Conservation (phyloP, 129 eudicot genomes). For the Mikania micrantha region DNA sequence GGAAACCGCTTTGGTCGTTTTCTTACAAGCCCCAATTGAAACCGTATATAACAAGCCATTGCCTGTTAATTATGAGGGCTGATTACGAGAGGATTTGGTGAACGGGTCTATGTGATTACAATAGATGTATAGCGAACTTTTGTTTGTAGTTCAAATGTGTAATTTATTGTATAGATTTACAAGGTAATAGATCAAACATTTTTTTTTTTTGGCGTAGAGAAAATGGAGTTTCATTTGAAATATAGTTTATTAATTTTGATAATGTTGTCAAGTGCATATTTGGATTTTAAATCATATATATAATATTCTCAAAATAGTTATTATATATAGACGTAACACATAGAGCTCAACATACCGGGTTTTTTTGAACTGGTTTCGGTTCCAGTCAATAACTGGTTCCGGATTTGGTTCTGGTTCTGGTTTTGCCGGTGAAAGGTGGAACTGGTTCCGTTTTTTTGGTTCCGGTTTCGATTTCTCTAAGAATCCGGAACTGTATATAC, state of each 20-base stretch:
- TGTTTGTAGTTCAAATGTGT: background rate
- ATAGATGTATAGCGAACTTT: slow-evolving; percentile 1
- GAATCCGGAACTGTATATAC: too few species aligned
- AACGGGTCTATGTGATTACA: background rate
- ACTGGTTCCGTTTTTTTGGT: too few species aligned
- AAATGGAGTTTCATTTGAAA: slow-evolving; percentile 4
- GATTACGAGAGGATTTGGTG: background rate
- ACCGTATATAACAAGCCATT: slow-evolving; percentile 34
- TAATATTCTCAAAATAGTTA: too few species aligned
- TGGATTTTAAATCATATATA: background rate
- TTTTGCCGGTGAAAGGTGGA: too few species aligned
- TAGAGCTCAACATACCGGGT: too few species aligned
- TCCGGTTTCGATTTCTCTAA: too few species aligned
- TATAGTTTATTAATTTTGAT: background rate
- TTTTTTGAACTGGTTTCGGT: too few species aligned
- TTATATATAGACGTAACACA: background rate
- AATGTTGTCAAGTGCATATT: background rate
- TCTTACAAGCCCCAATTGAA: slow-evolving; percentile 36
- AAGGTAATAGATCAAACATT: slow-evolving; percentile 6
- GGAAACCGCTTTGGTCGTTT: slow-evolving; percentile 31
- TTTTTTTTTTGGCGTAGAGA: background rate
- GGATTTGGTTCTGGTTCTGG: too few species aligned
- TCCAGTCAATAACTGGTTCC: too few species aligned
- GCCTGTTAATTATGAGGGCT: slow-evolving; percentile 26
- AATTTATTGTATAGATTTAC: slow-evolving; percentile 13